Evolutionary conservation across 2,329 filamentous ascomycete species (phyloP).

Genomic region (Stenocarpella maydis): DNA sequence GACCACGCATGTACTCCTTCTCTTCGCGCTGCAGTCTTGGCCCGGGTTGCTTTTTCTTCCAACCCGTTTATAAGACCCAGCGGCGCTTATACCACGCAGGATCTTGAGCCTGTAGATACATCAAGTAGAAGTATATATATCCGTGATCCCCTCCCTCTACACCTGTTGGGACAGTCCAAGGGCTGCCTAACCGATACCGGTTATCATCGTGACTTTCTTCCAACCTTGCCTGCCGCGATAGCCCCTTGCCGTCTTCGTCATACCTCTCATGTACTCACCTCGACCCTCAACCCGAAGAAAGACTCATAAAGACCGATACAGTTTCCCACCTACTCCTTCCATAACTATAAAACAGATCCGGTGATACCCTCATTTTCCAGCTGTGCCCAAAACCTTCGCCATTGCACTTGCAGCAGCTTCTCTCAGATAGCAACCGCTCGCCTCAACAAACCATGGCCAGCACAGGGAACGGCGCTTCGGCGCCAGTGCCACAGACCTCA

Average conservation of each 20-base stretch:
- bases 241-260: conserved; percentile 25
- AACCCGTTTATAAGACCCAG: conserved; percentile 7
- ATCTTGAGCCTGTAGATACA: background rate
- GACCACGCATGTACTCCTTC: background rate
- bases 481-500: conserved; percentile 45
- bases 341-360: background rate
- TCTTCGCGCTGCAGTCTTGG: background rate
- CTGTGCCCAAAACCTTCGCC: background rate
- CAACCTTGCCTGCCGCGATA: conserved; percentile 24
- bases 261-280: conserved; percentile 11
- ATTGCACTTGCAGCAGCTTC: background rate
- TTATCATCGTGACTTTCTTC: conserved; percentile 16
- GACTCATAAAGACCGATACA: background rate
- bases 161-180: background rate
- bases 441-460: conserved; percentile 37
- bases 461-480: conserved; percentile 53
- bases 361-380: too few species aligned
- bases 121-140: background rate
- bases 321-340: too few species aligned
- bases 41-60: background rate
- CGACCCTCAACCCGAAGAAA: background rate
- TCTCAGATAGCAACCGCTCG: background rate
- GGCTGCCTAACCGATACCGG: conserved; percentile 8
- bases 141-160: background rate
- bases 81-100: conserved; percentile 17